These are phyloP conservation scores for Tribonema minus DNA, from an alignment of 108 stramenopile genomes.

Conservation along the genomic window DNA sequence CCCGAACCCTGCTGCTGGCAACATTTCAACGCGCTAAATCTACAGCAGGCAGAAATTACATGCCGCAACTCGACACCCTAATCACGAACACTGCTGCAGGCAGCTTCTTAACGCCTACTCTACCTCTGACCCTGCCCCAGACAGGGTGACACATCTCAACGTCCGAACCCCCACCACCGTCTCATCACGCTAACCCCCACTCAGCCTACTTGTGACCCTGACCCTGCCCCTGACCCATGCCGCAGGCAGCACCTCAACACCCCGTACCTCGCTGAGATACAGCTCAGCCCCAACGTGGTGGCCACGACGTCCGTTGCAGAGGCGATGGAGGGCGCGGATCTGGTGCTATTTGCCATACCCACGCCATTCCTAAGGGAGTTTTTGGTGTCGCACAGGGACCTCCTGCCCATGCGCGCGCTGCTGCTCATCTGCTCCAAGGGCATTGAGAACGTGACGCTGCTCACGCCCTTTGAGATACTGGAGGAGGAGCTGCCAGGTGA, in stretches of 20 bases:
- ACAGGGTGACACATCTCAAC: too few relatives aligned
- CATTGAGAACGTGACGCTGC: slow-evolving; percentile 61
- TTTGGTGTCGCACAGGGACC: slow-evolving; percentile 57
- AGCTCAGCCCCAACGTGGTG: slow-evolving; percentile 54
- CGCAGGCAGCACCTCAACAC: slow-evolving; percentile 60
- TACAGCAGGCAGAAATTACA: too few relatives aligned
- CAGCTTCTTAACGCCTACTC: too few relatives aligned
- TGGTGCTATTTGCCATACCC: slow-evolving; percentile 72
- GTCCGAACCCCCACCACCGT: too few relatives aligned
- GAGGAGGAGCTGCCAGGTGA: slow-evolving; percentile 29
- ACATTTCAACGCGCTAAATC: too few relatives aligned
- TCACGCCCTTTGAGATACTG: slow-evolving; percentile 29
- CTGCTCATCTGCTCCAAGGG: slow-evolving; percentile 75
- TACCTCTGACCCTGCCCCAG: too few relatives aligned
- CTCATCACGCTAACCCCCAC: too few relatives aligned
- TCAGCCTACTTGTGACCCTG: too few relatives aligned
- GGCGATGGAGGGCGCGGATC: slow-evolving; percentile 15
- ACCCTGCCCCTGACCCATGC: too few relatives aligned
- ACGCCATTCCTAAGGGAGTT: slow-evolving; percentile 53
- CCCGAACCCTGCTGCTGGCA: too few relatives aligned
- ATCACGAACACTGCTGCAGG: too few relatives aligned
- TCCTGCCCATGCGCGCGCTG: slow-evolving; percentile 59
- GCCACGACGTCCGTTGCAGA: slow-evolving; percentile 53
- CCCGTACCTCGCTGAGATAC: slow-evolving; percentile 66
- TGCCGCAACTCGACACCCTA: too few relatives aligned